Conservation (phyloP, 2,329 filamentous ascomycete genomes). For the Camillea tinctor region DNA sequence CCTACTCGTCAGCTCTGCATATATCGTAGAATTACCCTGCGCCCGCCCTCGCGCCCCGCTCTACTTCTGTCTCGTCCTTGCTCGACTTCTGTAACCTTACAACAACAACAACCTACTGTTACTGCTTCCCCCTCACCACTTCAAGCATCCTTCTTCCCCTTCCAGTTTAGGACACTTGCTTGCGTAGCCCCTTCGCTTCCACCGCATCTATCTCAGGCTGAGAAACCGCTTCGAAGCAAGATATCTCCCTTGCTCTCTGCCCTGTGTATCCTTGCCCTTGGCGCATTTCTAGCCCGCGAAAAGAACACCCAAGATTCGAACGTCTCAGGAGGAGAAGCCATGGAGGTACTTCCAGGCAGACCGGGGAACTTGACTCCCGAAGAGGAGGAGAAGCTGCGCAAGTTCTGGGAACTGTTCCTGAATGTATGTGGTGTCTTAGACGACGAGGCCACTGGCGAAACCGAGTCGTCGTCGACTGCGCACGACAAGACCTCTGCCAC, state of each 20-base stretch:
- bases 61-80: conserved; percentile 9
- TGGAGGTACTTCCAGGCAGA: conserved; percentile 61
- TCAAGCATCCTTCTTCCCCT: neutral
- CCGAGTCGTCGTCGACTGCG: conserved; percentile 26
- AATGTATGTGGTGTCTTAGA: conserved; percentile 67
- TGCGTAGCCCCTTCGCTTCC: neutral
- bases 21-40: conserved; percentile 7
- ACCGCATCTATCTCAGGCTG: neutral
- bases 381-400: conserved; percentile 82
- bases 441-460: conserved; percentile 34
- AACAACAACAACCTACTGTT: conserved; percentile 11
- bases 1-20: conserved; percentile 4
- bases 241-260: conserved; percentile 25
- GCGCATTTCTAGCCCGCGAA: conserved; percentile 22
- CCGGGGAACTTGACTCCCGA: conserved; percentile 86
- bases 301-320: conserved; percentile 4
- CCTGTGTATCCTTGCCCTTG: conserved; percentile 17
- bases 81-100: conserved; percentile 16
- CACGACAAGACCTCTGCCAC: conserved; percentile 22
- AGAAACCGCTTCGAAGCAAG: conserved; percentile 16
- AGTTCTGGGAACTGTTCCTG: conserved; percentile 78
- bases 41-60: conserved; percentile 16
- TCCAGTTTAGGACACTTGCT: conserved; percentile 5
- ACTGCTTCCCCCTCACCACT: conserved; percentile 8
- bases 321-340: conserved; percentile 17